Percentiles rank a stretch among this genome's conserved stretches.
phyloP scores from a whole-genome alignment of 768 basidiomycete species.

The Epithele typhae region DNA sequence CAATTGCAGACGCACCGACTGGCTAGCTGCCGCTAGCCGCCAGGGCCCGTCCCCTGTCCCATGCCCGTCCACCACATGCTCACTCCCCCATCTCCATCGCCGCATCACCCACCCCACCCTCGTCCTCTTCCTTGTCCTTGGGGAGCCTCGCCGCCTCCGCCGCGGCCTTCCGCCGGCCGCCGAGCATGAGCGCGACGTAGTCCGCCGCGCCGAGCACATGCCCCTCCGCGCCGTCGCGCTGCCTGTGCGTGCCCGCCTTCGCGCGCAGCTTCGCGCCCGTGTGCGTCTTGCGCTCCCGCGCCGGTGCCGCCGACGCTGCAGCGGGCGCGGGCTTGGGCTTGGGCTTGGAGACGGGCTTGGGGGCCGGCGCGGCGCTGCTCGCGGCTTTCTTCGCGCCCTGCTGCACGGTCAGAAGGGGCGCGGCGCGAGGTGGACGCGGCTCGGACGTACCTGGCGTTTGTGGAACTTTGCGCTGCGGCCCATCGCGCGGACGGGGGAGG shows the following conservation, averaged over 20 bases:
- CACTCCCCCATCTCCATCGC: too few species aligned
- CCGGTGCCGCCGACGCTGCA: constrained; percentile 16
- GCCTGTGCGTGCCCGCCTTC: constrained; percentile 30
- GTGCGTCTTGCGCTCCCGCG: constrained; percentile 42
- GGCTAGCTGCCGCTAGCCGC: too few species aligned
- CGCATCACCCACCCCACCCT: too few species aligned
- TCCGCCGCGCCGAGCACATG: constrained; percentile 70
- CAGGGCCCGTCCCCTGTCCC: too few species aligned
- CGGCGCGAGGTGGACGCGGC: too few species aligned
- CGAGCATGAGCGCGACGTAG: constrained; percentile 69
- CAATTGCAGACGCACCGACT: not conserved
- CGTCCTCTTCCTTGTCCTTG: constrained; percentile 13
- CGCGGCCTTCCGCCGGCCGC: constrained; percentile 61
- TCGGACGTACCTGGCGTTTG: constrained; percentile 52
- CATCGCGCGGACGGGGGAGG: too few species aligned
- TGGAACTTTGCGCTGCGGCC: constrained; percentile 65
- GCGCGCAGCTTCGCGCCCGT: constrained; percentile 45
- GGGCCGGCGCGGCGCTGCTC: constrained; percentile 4
- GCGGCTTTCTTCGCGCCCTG: constrained; percentile 23
- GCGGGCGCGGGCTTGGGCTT: constrained; percentile 11
- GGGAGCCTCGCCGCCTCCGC: constrained; percentile 66
- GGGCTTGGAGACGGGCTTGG: constrained; percentile 1
- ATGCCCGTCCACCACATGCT: too few species aligned
- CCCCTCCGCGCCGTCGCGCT: constrained; percentile 30
- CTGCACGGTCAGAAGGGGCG: too few species aligned